Conservation (phyloP, 2,329 filamentous ascomycete species). For the Colletotrichum chrysophilum region DNA sequence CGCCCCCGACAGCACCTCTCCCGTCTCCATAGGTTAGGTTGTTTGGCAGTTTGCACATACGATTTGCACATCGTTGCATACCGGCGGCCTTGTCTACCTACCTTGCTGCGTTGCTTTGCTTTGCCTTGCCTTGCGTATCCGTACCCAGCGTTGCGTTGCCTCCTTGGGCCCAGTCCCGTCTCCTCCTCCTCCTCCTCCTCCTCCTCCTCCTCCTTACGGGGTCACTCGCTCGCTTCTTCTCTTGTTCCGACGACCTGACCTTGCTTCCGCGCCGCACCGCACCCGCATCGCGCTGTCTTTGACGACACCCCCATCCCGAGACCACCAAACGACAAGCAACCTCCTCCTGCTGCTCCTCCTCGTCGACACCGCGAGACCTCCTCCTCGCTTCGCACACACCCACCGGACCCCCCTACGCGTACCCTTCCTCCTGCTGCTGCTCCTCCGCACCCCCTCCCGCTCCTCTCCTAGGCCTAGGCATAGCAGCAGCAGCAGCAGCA, state of each 20-base stretch:
- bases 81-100: neutral
- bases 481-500: neutral
- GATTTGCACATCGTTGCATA: constrained; percentile 11
- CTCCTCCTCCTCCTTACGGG: neutral
- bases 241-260: constrained; percentile 12
- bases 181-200: neutral
- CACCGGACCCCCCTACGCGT: constrained; percentile 9
- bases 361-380: neutral
- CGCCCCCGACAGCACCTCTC: neutral
- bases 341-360: neutral
- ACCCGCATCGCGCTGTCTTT: neutral
- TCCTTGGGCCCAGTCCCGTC: neutral
- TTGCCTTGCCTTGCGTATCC: neutral
- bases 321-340: neutral
- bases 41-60: neutral
- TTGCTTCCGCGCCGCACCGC: neutral
- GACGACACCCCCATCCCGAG: constrained; percentile 4
- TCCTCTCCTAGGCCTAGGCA: neutral
- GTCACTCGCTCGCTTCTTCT: constrained; percentile 12
- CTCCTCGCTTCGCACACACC: constrained; percentile 15
- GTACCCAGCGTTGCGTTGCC: neutral
- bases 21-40: neutral
- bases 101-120: neutral
- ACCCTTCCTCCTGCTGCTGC: constrained; percentile 20
- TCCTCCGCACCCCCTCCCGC: constrained; percentile 16